A percentile compares a stretch with the other conserved stretches of the same genome.
Conservation (phyloP, 2,329 filamentous ascomycete genomes). For the Biscogniauxia marginata region DNA sequence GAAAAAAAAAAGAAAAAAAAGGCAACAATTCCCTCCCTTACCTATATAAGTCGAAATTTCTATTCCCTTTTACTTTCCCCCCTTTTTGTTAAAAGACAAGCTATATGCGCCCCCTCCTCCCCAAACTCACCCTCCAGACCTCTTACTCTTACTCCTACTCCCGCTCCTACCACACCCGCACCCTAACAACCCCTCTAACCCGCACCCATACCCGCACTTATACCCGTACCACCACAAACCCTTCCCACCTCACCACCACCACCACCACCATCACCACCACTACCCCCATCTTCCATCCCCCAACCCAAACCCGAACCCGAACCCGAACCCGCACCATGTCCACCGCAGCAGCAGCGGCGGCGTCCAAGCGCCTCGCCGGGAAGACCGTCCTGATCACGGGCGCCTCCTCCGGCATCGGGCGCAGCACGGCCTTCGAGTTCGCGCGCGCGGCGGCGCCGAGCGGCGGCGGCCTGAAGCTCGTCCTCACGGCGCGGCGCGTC, state of each 20-base stretch:
- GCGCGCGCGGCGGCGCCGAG: slow-evolving; percentile 77
- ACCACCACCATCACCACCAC: neutral
- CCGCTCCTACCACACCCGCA: neutral
- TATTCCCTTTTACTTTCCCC: neutral
- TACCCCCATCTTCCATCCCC: neutral
- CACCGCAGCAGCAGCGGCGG: slow-evolving; percentile 63
- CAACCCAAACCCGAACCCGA: slow-evolving; percentile 3
- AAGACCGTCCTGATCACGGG: slow-evolving; percentile 93
- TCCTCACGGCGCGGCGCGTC: slow-evolving; percentile 83
- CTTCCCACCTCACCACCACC: neutral
- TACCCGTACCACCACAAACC: neutral
- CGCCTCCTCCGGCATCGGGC: slow-evolving; percentile 89
- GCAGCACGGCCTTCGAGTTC: slow-evolving; percentile 83
- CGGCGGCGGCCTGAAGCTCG: slow-evolving; percentile 72
- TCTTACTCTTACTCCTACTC: neutral
- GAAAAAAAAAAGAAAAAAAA: neutral
- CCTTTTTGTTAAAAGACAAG: too few relatives aligned
- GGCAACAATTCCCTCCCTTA: too few relatives aligned
- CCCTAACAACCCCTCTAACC: neutral
- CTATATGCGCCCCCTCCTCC: neutral
- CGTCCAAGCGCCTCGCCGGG: slow-evolving; percentile 78
- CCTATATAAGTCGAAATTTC: too few relatives aligned
- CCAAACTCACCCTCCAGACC: neutral
- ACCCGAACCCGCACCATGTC: slow-evolving; percentile 38
- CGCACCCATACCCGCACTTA: neutral